A percentile compares a stretch with the other conserved stretches of the same genome.
These are phyloP conservation scores for Coniochaeta prunicola DNA, from an alignment of 2,329 filamentous ascomycete genomes.

Conservation along the genomic window DNA sequence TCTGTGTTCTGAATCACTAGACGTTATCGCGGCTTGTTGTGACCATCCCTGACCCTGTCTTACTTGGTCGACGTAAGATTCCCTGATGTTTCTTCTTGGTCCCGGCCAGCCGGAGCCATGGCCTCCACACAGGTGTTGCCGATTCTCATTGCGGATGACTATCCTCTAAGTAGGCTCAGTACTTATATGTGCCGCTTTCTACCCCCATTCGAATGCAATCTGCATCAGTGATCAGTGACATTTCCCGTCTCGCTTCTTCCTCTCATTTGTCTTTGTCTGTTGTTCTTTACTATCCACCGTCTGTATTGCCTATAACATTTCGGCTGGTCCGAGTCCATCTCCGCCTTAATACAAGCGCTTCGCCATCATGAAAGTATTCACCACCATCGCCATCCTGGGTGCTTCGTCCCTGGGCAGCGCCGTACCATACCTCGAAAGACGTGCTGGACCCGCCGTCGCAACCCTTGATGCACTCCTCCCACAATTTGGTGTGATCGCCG, in stretches of 20 bases:
- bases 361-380: neutral
- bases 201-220: neutral
- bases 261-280: neutral
- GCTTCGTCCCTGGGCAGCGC: neutral
- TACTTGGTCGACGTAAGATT: neutral
- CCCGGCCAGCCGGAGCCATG: neutral
- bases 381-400: neutral
- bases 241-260: neutral
- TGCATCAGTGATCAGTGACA: neutral
- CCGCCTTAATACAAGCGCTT: neutral
- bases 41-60: neutral
- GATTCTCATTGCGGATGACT: neutral
- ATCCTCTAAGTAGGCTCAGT: neutral
- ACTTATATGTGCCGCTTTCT: neutral
- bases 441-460: neutral
- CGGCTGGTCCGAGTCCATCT: neutral
- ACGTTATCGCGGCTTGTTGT: neutral
- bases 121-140: neutral
- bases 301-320: neutral
- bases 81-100: neutral
- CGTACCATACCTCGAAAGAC: neutral
- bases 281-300: neutral
- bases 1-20: neutral
- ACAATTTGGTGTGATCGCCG: neutral
- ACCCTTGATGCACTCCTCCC: neutral